Evolutionary conservation across 2,329 filamentous ascomycete genomes (phyloP), one percentile per base, ranked within the genome.

Genomic region (Sporothrix inflata): DNA sequence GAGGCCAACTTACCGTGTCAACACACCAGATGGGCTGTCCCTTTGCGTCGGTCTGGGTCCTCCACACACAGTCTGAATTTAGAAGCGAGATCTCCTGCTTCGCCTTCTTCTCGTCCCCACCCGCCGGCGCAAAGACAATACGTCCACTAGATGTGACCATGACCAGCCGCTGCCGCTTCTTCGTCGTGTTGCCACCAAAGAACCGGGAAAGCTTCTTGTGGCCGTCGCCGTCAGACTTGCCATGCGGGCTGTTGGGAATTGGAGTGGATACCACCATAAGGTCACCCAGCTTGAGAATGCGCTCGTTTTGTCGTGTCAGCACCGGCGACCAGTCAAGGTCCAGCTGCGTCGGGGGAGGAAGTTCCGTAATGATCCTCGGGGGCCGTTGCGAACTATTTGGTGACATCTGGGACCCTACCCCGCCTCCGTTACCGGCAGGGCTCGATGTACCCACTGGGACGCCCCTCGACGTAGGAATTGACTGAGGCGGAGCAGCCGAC

Each of bases 311-410:
- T 78, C 91, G 90, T 11, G 93, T 98, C 71, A 99, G 84, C 4
- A 99, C 94, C 0, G 96, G 96, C 0, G 95, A 98, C 96, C 96
- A 99, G 82, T 99, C 96, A 72, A 99, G 97, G 79, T 99, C 96
- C 34, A 99, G 85, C 80, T 98, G 96, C 68, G 93, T 97, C 0
- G 96, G 96, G n/a, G 96, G 95, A 19, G 96, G 94, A 11, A 99
- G 86, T 80, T 99, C 96, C 0, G 96, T 98, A 74, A 99, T 97
- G 73, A 98, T 90, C 74, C 94, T 87, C 1, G 92, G 87, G 42
- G 94, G 92, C 71, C 94, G 85, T 34, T 84, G 83, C 47, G 84
- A 85, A 70, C 80, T 80, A 34, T 49, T 66, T 69, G 80, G 82
- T 76, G 81, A 81, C 34, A 40, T 49, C 60, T 55, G 70, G 6